Conservation (phyloP, 306 rosid genomes). For the Dryas octopetala region DNA sequence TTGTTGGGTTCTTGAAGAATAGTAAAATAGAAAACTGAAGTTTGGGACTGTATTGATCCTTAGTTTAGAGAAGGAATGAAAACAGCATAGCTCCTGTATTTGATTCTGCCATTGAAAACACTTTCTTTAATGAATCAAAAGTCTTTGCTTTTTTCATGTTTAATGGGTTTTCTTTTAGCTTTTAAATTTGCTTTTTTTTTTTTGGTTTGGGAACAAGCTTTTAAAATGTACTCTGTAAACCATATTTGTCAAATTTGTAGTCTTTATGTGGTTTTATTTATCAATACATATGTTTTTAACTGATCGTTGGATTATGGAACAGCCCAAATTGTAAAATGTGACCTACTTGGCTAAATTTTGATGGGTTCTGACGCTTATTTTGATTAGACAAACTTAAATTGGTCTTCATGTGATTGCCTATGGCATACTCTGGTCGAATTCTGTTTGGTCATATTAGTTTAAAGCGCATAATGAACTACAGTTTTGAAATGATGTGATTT, state of each 20-base stretch:
- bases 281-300: not conserved
- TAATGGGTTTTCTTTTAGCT: not conserved
- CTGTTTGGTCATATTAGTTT: not conserved
- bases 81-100: not conserved
- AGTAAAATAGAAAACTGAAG: not conserved
- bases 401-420: not conserved
- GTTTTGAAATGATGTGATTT: not conserved
- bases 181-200: no score
- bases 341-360: not conserved
- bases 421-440: not conserved
- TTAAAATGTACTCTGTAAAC: not conserved
- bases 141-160: not conserved
- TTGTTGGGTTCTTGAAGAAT: not conserved
- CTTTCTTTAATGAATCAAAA: not conserved
- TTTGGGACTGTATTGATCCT: not conserved
- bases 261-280: not conserved
- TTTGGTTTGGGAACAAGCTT: not conserved
- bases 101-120: not conserved
- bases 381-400: not conserved
- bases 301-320: not conserved
- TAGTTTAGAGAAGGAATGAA: not conserved
- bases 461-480: not conserved
- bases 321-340: not conserved
- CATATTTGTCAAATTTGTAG: not conserved
- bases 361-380: not conserved